Base-by-base conservation (phyloP, 331 rosid species). In the Phaseolus coccineus region DNA sequence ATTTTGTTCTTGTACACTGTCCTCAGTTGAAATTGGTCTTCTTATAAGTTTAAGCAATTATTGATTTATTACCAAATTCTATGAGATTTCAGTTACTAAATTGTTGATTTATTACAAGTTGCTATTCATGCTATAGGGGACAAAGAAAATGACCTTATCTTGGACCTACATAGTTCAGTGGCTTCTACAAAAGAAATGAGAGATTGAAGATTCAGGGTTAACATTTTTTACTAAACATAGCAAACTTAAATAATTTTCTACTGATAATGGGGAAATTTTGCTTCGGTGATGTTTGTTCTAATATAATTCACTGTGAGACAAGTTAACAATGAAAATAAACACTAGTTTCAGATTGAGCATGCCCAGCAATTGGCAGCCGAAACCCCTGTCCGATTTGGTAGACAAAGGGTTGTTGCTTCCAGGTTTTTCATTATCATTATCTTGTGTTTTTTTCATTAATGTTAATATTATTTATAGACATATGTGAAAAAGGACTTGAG, bases 191-290 rank as follows among this genome's bases (percentile, higher is more conserved):
- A 89, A 73, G 92, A 87, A 83, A 77, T 72, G 47, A 81, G 91
- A 81, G 96, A 91, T 85, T 84, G 92, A 75, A 88, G 94, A 85
- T 89, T 91, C 83, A 87, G 96, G 90, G 96, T 91, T 91, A 86
- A 74, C 48, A 24, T 56, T 75, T 52, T 39, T 69, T 27, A 16
- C 9, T 71, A n/a, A 44, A 15, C 30, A 46, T 12, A 47, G 9
- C 64, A 57, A 78, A 33, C 56, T 73, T 46, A 8, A 50, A 30
- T 27, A 44, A 24, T 37, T 69, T 31, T 4, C 16, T 2, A 7
- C 13, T 33, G 0, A 50, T 56, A 12, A 14, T 66, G 51, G 57
- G 65, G 42, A 69, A 7, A 27, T 46, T 47, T 31, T 31, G 8
- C 67, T 67, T 37, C 6, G 12, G 40, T 78, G 66, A 69, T 47